phyloP scores from a whole-genome alignment of 768 basidiomycete species.

The Wakefieldia striispora region DNA sequence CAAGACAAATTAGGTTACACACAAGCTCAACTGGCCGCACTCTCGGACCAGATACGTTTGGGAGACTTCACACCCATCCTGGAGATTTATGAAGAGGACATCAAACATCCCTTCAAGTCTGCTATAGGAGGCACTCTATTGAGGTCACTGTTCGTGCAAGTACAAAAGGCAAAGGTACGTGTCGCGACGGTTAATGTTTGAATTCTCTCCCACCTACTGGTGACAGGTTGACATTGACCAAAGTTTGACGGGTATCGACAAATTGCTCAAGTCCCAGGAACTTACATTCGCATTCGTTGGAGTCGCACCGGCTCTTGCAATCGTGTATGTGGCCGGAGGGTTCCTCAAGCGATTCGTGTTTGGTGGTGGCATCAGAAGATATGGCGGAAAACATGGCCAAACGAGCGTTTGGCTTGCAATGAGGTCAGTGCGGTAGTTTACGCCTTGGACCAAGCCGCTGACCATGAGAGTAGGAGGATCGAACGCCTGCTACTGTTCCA shows the following conservation, averaged over 20 bases:
- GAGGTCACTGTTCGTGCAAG: constrained; percentile 83
- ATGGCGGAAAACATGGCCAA: constrained; percentile 57
- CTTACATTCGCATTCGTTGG: constrained; percentile 97
- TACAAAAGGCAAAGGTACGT: constrained; percentile 90
- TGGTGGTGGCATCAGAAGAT: constrained; percentile 47
- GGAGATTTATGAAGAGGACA: constrained; percentile 87
- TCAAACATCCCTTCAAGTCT: constrained; percentile 81
- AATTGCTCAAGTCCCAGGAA: constrained; percentile 89
- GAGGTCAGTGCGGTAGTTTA: constrained; percentile 42
- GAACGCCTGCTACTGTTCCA: constrained; percentile 65
- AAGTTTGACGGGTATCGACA: constrained; percentile 88
- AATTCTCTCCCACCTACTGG: neutral
- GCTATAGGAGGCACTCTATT: constrained; percentile 78
- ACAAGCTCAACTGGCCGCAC: constrained; percentile 56
- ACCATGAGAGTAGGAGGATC: constrained; percentile 45
- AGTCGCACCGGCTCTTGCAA: constrained; percentile 82
- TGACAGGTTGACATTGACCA: constrained; percentile 87
- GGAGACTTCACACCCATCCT: constrained; percentile 90
- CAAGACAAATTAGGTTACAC: constrained; percentile 73
- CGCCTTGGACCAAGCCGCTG: neutral
- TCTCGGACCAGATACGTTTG: constrained; percentile 63
- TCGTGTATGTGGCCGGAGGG: constrained; percentile 68
- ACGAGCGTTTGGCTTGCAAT: constrained; percentile 68
- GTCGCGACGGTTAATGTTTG: neutral
- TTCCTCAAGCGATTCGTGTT: constrained; percentile 51